A percentile compares a stretch with the other conserved stretches of the same genome.
phyloP scores from a whole-genome alignment of 2,329 filamentous ascomycete species.

The Atkinsonella hypoxylon region DNA sequence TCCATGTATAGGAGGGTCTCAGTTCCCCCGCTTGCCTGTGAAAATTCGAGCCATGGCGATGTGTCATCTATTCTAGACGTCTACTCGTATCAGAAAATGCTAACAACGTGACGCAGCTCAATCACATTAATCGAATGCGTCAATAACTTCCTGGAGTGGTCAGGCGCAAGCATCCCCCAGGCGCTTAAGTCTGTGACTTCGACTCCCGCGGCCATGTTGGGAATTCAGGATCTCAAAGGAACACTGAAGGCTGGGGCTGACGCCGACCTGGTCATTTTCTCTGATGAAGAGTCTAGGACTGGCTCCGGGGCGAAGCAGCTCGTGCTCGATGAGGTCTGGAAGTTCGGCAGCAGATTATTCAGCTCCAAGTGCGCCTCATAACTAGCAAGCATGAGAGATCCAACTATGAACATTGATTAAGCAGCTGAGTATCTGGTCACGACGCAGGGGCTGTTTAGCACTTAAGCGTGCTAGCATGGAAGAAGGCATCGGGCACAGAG shows the following conservation, averaged over 20 bases:
- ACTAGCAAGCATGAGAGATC: background rate
- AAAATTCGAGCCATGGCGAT: background rate
- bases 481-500: too few species aligned
- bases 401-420: background rate
- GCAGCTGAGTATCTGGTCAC: background rate
- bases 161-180: conserved; percentile 53
- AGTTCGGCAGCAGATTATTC: conserved; percentile 51
- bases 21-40: background rate
- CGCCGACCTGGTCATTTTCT: conserved; percentile 58
- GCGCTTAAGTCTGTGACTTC: conserved; percentile 62
- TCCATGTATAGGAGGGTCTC: background rate
- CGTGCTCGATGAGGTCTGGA: conserved; percentile 66
- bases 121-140: conserved; percentile 71
- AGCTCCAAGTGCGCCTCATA: conserved; percentile 5
- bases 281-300: conserved; percentile 29
- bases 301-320: conserved; percentile 36
- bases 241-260: conserved; percentile 49
- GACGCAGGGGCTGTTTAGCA: background rate
- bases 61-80: background rate
- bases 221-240: conserved; percentile 55
- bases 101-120: conserved; percentile 31
- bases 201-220: conserved; percentile 68
- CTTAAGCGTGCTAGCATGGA: background rate
- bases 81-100: background rate
- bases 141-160: conserved; percentile 69